A percentile compares a stretch with the other conserved stretches of the same genome.
Conservation (phyloP, 2,329 filamentous ascomycete genomes). For the Boeremia exigua region DNA sequence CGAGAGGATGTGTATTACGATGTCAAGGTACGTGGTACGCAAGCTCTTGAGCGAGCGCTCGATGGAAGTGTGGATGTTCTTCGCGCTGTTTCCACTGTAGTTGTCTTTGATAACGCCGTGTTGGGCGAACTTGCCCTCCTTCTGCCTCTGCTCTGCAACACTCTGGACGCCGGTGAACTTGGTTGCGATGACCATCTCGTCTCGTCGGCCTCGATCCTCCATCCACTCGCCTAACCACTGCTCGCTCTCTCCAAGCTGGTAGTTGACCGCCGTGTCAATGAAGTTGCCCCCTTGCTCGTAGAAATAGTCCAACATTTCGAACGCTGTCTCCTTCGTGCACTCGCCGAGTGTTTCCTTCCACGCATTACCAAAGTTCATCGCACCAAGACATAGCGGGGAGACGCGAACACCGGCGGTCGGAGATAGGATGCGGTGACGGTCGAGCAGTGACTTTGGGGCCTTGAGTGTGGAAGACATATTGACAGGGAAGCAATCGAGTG, state of each 20-base stretch:
- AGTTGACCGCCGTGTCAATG: slow-evolving; percentile 65
- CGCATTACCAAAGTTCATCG: slow-evolving; percentile 58
- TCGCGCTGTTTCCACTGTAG: slow-evolving; percentile 31
- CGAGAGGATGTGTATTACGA: slow-evolving; percentile 17
- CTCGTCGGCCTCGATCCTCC: slow-evolving; percentile 43
- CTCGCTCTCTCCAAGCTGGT: slow-evolving; percentile 51
- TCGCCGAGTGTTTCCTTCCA: slow-evolving; percentile 48
- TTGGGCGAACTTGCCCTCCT: slow-evolving; percentile 4
- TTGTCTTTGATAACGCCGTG: slow-evolving; percentile 29
- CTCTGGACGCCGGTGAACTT: slow-evolving; percentile 37
- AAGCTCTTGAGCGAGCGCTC: slow-evolving; percentile 27
- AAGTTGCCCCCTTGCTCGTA: slow-evolving; percentile 73
- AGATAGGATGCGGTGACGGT: slow-evolving; percentile 57
- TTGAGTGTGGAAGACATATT: slow-evolving; percentile 14
- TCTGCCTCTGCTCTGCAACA: slow-evolving; percentile 9
- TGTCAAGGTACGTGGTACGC: slow-evolving; percentile 70
- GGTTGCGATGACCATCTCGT: slow-evolving; percentile 51
- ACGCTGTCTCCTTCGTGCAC: slow-evolving; percentile 68
- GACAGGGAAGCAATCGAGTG: not conserved
- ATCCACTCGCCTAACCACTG: slow-evolving; percentile 54
- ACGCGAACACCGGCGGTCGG: slow-evolving; percentile 58
- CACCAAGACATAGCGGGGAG: slow-evolving; percentile 57
- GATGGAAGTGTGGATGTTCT: slow-evolving; percentile 32
- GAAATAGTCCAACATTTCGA: slow-evolving; percentile 71
- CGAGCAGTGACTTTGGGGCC: slow-evolving; percentile 45